Evolutionary conservation across 139 green algal genomes (phyloP).

Genomic region (Medakamo hakoo): DNA sequence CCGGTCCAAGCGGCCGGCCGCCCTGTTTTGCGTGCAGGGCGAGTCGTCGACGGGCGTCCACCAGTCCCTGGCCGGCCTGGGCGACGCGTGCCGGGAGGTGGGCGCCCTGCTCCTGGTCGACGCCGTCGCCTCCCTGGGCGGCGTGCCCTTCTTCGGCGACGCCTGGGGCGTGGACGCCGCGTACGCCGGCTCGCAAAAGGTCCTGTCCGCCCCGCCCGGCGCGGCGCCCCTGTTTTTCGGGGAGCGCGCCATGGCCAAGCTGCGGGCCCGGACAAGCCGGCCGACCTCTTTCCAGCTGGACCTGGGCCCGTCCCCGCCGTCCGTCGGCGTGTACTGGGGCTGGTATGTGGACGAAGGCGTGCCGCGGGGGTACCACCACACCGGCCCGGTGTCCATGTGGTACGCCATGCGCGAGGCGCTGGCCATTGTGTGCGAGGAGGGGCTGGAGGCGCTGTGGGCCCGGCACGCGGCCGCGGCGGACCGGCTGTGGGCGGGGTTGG

Average conservation of each 20-base stretch:
- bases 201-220: constrained; percentile 42
- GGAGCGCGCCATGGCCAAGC: constrained; percentile 44
- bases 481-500: constrained; percentile 45
- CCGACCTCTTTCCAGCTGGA: constrained; percentile 46
- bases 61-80: constrained; percentile 17
- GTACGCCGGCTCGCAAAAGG: constrained; percentile 68
- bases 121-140: constrained; percentile 64
- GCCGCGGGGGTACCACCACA: constrained; percentile 63
- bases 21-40: constrained; percentile 54
- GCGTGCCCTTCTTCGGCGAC: constrained; percentile 45
- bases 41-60: constrained; percentile 52
- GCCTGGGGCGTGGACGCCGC: constrained; percentile 55
- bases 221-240: constrained; percentile 43
- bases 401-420: constrained; percentile 66
- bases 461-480: constrained; percentile 30
- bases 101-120: constrained; percentile 57
- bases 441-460: constrained; percentile 26
- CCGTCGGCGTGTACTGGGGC: constrained; percentile 41
- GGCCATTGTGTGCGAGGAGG: constrained; percentile 39
- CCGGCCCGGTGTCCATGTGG: constrained; percentile 33
- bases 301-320: too few species aligned
- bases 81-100: background rate
- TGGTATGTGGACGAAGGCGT: constrained; percentile 36
- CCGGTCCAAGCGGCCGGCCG: constrained; percentile 44
- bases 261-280: constrained; percentile 44